These are phyloP conservation scores for Tetrahymena thermophila DNA, from an alignment of 73 alveolate genomes.

Conservation along the genomic window DNA sequence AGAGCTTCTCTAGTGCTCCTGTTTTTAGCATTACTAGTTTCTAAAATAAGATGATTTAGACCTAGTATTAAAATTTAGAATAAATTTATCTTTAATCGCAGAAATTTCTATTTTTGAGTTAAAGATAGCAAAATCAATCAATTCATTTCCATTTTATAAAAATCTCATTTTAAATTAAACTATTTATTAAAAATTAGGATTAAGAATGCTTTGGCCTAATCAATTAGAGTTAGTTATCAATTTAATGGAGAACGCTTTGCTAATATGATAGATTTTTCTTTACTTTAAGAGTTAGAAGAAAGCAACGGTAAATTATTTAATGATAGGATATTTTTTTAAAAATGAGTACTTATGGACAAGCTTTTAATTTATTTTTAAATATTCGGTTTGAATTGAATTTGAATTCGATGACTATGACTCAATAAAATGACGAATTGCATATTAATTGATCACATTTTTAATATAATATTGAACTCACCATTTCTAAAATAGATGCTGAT, in stretches of 20 bases:
- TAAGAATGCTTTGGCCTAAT: neutral
- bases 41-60: neutral
- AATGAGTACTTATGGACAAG: neutral
- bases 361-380: neutral
- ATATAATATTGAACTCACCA: neutral
- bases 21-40: neutral
- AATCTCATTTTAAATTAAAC: neutral
- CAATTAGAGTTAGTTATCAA: neutral
- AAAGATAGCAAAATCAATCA: neutral
- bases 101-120: neutral
- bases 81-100: neutral
- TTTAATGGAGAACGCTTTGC: neutral
- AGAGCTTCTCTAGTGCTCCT: neutral
- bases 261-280: neutral
- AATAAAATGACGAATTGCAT: neutral
- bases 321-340: neutral
- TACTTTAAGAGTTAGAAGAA: neutral
- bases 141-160: neutral
- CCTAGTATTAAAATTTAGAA: neutral
- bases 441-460: neutral
- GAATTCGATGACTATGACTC: neutral
- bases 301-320: neutral
- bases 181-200: neutral
- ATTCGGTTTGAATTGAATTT: neutral
- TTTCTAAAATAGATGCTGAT: conserved; percentile 1